Evolutionary conservation across 306 rosid genomes (phyloP).

Genomic region (Malus domestica): ASM211411v1 NC_041800.1:30952733-30953232

Average conservation of each 20-base stretch:
- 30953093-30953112: background rate
- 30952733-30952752: slow-evolving; percentile 61
- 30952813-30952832: slow-evolving; percentile 20
- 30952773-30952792: slow-evolving; percentile 76
- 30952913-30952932: background rate
- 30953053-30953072: background rate
- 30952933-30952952: background rate
- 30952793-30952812: slow-evolving; percentile 81
- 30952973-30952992: background rate
- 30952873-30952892: background rate
- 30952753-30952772: slow-evolving; percentile 62
- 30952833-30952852: slow-evolving; percentile 5
- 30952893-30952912: background rate
- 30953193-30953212: slow-evolving; percentile 88
- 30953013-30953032: background rate
- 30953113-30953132: background rate
- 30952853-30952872: background rate
- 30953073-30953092: background rate
- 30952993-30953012: background rate
- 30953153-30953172: slow-evolving; percentile 1
- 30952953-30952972: background rate
- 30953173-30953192: slow-evolving; percentile 10
- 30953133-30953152: background rate
- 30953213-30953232: slow-evolving; percentile 80
- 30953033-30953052: background rate